Evolutionary conservation across 768 basidiomycete species (phyloP).

Genomic region (Cyclocybe cylindracea): DNA sequence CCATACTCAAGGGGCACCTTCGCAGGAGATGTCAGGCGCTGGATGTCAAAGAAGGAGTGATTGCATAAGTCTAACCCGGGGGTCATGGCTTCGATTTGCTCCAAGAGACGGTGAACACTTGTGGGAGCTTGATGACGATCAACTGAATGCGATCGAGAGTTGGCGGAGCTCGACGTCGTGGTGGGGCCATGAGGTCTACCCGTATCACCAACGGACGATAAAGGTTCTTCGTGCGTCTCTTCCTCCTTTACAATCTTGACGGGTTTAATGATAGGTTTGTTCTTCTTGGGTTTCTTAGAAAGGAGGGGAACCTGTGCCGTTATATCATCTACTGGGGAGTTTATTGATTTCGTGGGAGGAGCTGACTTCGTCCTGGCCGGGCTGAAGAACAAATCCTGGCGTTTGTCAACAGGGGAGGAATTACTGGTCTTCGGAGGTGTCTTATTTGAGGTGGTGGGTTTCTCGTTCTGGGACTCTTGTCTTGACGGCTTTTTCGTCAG

Average conservation of each 20-base stretch:
- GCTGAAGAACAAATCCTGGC: slow-evolving; percentile 6
- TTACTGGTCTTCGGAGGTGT: slow-evolving; percentile 5
- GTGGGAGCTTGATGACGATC: slow-evolving; percentile 48
- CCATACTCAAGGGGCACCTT: slow-evolving; percentile 85
- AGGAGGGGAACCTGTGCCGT: slow-evolving; percentile 68
- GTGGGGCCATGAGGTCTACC: slow-evolving; percentile 34
- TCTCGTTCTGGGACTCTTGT: too few species aligned
- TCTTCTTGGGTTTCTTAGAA: slow-evolving; percentile 86
- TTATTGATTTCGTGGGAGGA: slow-evolving; percentile 13
- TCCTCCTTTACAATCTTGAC: slow-evolving; percentile 62
- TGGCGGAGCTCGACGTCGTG: slow-evolving; percentile 51
- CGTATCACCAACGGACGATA: slow-evolving; percentile 49
- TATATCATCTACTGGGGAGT: slow-evolving; percentile 28
- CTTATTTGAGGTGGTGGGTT: too few species aligned
- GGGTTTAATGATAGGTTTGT: slow-evolving; percentile 61
- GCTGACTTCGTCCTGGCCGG: slow-evolving; percentile 7
- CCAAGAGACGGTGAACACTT: slow-evolving; percentile 64
- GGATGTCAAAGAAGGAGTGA: slow-evolving; percentile 75
- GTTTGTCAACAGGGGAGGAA: neutral
- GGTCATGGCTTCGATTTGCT: slow-evolving; percentile 62
- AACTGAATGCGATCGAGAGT: slow-evolving; percentile 63
- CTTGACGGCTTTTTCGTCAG: too few species aligned
- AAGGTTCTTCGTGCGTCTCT: slow-evolving; percentile 48
- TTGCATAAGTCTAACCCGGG: slow-evolving; percentile 66
- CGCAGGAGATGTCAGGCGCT: slow-evolving; percentile 71